A percentile compares a stretch with the other conserved stretches of the same genome.
Conservation (phyloP, 2,329 filamentous ascomycete genomes). For the Monosporascus sp. region DNA sequence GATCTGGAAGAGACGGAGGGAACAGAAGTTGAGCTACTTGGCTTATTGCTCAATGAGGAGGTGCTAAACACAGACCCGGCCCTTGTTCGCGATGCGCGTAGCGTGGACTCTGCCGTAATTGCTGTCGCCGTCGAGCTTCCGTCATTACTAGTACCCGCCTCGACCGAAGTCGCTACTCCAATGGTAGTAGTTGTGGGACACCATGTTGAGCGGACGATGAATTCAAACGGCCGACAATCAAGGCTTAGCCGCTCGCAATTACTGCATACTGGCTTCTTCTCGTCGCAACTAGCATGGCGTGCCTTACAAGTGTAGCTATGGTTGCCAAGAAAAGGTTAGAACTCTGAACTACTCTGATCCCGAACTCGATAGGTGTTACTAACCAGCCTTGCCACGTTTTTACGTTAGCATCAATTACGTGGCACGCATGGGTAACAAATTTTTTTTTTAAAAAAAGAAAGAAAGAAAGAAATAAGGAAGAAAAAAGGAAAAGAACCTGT, state of each 20-base stretch:
- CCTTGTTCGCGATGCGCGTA: no score
- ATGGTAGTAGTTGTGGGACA: no score
- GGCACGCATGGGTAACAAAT: neutral
- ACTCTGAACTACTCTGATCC: no score
- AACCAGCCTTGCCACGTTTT: slow-evolving; percentile 5
- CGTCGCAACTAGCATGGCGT: slow-evolving; percentile 4
- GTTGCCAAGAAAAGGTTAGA: no score
- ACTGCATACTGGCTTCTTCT: slow-evolving; percentile 5
- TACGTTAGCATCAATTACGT: neutral
- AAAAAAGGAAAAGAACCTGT: neutral
- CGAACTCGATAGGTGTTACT: slow-evolving; percentile 15
- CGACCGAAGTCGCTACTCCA: neutral
- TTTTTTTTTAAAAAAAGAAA: rapidly evolving
- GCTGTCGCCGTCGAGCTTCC: neutral
- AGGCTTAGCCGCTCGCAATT: slow-evolving; percentile 4
- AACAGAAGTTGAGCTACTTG: no score
- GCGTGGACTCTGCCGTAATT: neutral
- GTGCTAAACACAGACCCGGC: no score
- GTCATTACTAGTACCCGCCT: no score
- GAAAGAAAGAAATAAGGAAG: no score
- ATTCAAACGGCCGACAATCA: slow-evolving; percentile 2
- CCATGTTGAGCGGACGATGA: slow-evolving; percentile 3
- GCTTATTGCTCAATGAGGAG: no score
- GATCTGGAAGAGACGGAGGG: neutral
- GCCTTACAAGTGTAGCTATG: slow-evolving; percentile 1